Base-by-base conservation (phyloP, 768 basidiomycete genomes). In the Lentinula aciculospora region DNA sequence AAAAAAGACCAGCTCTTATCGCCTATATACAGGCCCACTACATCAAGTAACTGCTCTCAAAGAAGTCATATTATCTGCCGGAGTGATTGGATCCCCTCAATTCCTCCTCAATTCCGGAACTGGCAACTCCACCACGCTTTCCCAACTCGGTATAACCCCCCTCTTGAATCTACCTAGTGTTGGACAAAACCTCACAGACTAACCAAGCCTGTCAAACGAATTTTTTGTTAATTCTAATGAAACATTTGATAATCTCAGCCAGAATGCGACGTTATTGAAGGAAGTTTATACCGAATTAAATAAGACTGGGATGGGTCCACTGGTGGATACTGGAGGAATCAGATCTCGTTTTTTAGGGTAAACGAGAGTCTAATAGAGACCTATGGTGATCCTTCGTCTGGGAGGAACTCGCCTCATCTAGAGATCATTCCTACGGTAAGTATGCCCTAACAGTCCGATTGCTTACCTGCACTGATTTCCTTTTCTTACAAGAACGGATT, bases 11-110 rank as follows among this genome's bases (percentile, higher is more conserved):
- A n/a, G 21, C 21, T 9, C 17, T 21, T 39, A 39, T 39, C 6
- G 13, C 25, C 34, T 7, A 23, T 21, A 37, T 25, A 13, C 39
- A 59, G 50, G 51, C 34, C 23, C 45, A 27, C 23, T 29, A 13
- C 15, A 23, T 3, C 29, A 15, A 7, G 12, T 66, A 4, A 54
- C 34, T 4, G 67, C 67, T 1, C n/a, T 49, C 0, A 65, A 64
- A 19, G 67, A 67, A 60, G 62, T 71, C 28, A 64, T 64, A 36
- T 60, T 65, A 5, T 65, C 66, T 19, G 68, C 69, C 4, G 70
- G 70, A 1, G 47, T 67, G 0, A 62, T 69, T 36, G 66, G 66
- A 2, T 70, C 67, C 2, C 61, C 68, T 15, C 65, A 64, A 23
- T 60, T 68, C 39, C 62, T 56, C 13, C 44, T 63, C 17, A 39